Percentiles rank a stretch among this genome's conserved stretches.
Conservation (phyloP, 1,139 yeast genomes). For the Geotrichum candidum region DNA sequence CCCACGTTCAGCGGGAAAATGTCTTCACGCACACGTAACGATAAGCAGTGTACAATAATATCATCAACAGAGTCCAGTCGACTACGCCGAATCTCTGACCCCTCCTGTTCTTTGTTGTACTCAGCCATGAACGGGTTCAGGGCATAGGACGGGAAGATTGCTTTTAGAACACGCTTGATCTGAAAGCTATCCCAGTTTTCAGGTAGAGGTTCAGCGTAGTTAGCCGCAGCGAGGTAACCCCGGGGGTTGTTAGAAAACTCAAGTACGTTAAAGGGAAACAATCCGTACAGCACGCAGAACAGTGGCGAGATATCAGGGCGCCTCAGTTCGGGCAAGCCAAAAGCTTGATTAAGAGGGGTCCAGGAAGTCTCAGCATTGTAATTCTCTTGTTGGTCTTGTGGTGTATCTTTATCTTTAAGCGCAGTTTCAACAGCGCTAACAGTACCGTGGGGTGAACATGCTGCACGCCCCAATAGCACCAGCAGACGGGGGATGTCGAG, state of each 20-base stretch:
- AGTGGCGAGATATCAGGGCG: conserved; percentile 31
- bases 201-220: conserved; percentile 6
- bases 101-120: conserved; percentile 12
- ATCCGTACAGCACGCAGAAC: conserved; percentile 50
- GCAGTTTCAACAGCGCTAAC: neutral
- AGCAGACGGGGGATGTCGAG: neutral
- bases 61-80: conserved; percentile 3
- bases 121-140: conserved; percentile 12
- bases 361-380: conserved; percentile 26
- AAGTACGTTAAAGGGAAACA: conserved; percentile 52
- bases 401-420: neutral
- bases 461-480: neutral
- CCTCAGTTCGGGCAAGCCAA: conserved; percentile 23
- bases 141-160: conserved; percentile 6
- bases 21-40: conserved; percentile 4
- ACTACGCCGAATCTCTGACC: neutral
- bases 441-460: neutral
- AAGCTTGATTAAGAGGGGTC: conserved; percentile 29
- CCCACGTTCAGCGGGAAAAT: neutral
- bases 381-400: neutral
- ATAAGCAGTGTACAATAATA: conserved; percentile 12
- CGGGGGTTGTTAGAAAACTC: conserved; percentile 44
- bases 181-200: conserved; percentile 7
- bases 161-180: conserved; percentile 4
- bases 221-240: neutral